A percentile compares a stretch with the other conserved stretches of the same genome.
phyloP scores from a whole-genome alignment of 2,329 filamentous ascomycete genomes.

The Pleoardoris graminearum region DNA sequence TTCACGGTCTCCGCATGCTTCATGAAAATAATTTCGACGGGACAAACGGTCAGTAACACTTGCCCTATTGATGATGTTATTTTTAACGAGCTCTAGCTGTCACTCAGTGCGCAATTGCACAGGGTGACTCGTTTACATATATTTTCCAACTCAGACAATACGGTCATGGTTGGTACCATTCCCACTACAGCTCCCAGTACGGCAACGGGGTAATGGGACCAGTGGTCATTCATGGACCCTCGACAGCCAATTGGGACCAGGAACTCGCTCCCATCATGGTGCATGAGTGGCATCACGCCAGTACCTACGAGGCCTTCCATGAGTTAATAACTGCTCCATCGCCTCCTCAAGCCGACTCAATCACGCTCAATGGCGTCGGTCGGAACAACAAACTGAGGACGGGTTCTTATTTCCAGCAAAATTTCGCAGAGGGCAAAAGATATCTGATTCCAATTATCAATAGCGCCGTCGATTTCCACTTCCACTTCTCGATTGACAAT shows the following conservation, averaged over 20 bases:
- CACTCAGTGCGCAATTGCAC: constrained; percentile 51
- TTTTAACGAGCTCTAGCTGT: constrained; percentile 30
- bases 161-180: constrained; percentile 43
- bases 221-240: constrained; percentile 28
- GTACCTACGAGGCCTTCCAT: constrained; percentile 17
- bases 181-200: constrained; percentile 47
- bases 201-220: constrained; percentile 43
- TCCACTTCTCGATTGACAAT: constrained; percentile 43
- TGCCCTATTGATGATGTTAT: no score
- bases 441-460: constrained; percentile 29
- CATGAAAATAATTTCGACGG: constrained; percentile 60
- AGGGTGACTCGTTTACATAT: constrained; percentile 46
- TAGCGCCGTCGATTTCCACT: constrained; percentile 21
- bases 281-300: constrained; percentile 24
- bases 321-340: constrained; percentile 7
- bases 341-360: constrained; percentile 14
- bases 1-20: constrained; percentile 60
- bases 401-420: constrained; percentile 20
- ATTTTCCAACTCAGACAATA: constrained; percentile 25
- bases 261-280: constrained; percentile 24
- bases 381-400: constrained; percentile 10
- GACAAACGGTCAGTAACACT: constrained; percentile 45
- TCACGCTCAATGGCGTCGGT: constrained; percentile 22
- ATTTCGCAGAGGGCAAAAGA: constrained; percentile 32
- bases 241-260: constrained; percentile 18